Evolutionary conservation across 1,284 basidiomycete genomes (phyloP).

Genomic region (Sporisorium graminicola): DNA sequence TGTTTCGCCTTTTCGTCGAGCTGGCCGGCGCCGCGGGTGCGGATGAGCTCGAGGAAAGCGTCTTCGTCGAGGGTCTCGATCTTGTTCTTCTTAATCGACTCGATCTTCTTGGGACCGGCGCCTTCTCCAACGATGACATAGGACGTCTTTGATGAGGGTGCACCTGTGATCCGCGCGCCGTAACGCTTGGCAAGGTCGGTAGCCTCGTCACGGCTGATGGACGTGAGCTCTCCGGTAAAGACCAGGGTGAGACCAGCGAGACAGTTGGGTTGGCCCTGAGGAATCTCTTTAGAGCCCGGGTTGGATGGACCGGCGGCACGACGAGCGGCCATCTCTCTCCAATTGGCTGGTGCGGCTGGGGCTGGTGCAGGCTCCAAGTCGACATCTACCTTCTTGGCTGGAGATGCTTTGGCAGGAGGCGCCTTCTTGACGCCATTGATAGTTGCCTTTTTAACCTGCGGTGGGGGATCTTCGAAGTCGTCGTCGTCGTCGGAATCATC

Average conservation of each 20-base stretch:
- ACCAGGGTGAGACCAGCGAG: conserved; percentile 90
- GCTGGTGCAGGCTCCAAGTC: conserved; percentile 29
- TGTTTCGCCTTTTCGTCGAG: conserved; percentile 85
- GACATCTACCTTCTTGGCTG: conserved; percentile 25
- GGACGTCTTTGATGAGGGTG: conserved; percentile 89
- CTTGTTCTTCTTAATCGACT: conserved; percentile 82
- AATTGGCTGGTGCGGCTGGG: conserved; percentile 28
- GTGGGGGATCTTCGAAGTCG: conserved; percentile 44
- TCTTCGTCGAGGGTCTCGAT: conserved; percentile 87
- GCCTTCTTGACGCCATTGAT: conserved; percentile 57
- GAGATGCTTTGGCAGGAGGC: conserved; percentile 27
- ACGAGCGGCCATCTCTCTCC: conserved; percentile 72
- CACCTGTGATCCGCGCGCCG: conserved; percentile 80
- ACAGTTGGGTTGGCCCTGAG: conserved; percentile 82
- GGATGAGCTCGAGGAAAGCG: conserved; percentile 80
- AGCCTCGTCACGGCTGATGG: conserved; percentile 89
- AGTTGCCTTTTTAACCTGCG: conserved; percentile 57
- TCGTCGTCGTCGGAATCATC: conserved; percentile 32
- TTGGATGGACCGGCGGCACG: conserved; percentile 78
- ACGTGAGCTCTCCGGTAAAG: conserved; percentile 87
- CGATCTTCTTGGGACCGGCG: conserved; percentile 88
- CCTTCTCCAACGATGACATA: conserved; percentile 90
- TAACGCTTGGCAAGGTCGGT: conserved; percentile 89
- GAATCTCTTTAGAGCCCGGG: conserved; percentile 85
- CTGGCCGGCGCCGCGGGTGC: conserved; percentile 51